These are phyloP conservation scores for Phytophthora brassicae DNA, from an alignment of 352 stramenopile genomes.

Conservation along the genomic window DNA sequence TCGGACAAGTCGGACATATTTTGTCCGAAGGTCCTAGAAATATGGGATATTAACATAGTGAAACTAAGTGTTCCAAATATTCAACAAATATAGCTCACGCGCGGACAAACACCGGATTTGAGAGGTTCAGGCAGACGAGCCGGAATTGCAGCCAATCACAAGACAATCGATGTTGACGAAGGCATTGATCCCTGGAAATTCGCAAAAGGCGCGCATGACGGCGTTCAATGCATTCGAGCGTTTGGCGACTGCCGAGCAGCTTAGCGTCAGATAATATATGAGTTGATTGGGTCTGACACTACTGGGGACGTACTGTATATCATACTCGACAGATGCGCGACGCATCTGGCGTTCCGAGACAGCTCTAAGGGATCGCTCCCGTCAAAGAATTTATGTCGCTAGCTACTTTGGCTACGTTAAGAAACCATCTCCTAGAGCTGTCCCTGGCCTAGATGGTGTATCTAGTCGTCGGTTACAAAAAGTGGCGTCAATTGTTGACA, in stretches of 20 bases:
- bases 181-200: slow-evolving; percentile 2
- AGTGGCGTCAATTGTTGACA: slow-evolving; percentile 11
- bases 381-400: slow-evolving; percentile 1
- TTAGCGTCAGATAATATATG: not conserved
- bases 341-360: slow-evolving; percentile 7
- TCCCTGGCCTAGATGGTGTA: not conserved
- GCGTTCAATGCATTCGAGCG: slow-evolving; percentile 8
- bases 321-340: slow-evolving; percentile 8
- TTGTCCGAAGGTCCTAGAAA: too few species aligned
- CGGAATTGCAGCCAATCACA: not conserved
- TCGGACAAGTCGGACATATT: too few species aligned
- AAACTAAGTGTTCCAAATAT: not conserved
- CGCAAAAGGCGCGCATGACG: not conserved
- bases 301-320: slow-evolving; percentile 1
- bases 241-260: not conserved
- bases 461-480: slow-evolving; percentile 1
- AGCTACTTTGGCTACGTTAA: slow-evolving; percentile 19
- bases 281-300: not conserved
- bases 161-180: slow-evolving; percentile 3
- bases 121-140: not conserved
- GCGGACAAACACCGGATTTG: not conserved
- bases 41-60: too few species aligned
- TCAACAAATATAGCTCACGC: not conserved
- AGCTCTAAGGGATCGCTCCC: not conserved
- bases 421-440: slow-evolving; percentile 11